phyloP scores from a whole-genome alignment of 805 yeast genomes.

The Saccharomycopsis sp. region DNA sequence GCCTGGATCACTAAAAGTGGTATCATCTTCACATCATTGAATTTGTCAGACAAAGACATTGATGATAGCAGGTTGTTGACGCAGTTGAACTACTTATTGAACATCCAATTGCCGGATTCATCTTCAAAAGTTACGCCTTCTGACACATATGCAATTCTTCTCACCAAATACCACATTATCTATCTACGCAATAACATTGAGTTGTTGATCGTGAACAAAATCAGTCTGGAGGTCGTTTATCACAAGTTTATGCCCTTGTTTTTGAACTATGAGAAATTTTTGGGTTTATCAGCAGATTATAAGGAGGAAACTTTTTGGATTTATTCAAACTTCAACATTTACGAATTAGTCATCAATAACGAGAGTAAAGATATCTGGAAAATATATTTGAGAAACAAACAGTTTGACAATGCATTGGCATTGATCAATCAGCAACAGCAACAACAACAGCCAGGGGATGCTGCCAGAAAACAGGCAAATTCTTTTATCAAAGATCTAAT shows the following conservation, averaged over 20 bases:
- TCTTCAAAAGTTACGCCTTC: slow-evolving; percentile 2
- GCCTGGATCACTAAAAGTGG: slow-evolving; percentile 44
- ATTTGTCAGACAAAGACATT: slow-evolving; percentile 6
- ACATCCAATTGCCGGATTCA: slow-evolving; percentile 32
- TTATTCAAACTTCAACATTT: slow-evolving; percentile 49
- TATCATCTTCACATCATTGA: slow-evolving; percentile 29
- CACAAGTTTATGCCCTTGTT: slow-evolving; percentile 32
- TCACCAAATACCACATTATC: slow-evolving; percentile 49
- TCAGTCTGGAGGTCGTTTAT: slow-evolving; percentile 40
- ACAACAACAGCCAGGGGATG: background rate
- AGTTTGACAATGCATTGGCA: slow-evolving; percentile 58
- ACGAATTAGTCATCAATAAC: slow-evolving; percentile 60
- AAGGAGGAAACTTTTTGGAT: slow-evolving; percentile 64
- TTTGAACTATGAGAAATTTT: slow-evolving; percentile 29
- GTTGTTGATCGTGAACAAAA: slow-evolving; percentile 39
- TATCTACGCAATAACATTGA: slow-evolving; percentile 32
- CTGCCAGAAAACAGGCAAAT: slow-evolving; percentile 26
- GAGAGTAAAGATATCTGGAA: slow-evolving; percentile 76
- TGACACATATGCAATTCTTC: slow-evolving; percentile 31
- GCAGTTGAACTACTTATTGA: slow-evolving; percentile 32
- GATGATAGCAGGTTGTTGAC: slow-evolving; percentile 24
- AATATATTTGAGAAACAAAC: slow-evolving; percentile 38
- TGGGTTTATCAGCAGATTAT: slow-evolving; percentile 45
- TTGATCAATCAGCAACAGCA: slow-evolving; percentile 24
- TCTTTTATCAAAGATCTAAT: slow-evolving; percentile 39